Percentiles rank a stretch among this genome's conserved stretches.
Conservation (phyloP, 1,139 yeast genomes). For the Candida sojae region DNA sequence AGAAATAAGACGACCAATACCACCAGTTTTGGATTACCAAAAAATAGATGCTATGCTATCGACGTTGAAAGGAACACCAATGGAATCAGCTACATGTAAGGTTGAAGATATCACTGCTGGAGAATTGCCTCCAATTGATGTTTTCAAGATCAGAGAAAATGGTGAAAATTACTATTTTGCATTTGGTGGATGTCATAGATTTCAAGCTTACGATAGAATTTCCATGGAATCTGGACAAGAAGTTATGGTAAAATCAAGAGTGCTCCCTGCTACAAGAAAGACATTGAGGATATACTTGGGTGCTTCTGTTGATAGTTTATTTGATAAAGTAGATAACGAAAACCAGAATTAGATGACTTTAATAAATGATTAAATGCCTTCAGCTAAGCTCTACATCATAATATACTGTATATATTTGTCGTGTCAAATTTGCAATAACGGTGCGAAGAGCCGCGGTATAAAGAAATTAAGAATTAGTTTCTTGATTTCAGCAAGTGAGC, state of each 20-base stretch:
- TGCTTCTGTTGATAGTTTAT: conserved; percentile 60
- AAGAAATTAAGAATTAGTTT: no score
- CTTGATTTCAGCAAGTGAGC: no score
- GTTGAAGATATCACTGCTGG: conserved; percentile 59
- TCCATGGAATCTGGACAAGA: conserved; percentile 27
- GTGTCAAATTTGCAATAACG: no score
- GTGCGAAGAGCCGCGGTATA: not conserved
- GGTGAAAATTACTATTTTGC: conserved; percentile 72
- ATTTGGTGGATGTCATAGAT: conserved; percentile 83
- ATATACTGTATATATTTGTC: no score
- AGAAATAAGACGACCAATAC: conserved; percentile 74
- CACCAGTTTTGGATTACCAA: conserved; percentile 72
- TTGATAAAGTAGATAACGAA: conserved; percentile 22
- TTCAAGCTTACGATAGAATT: conserved; percentile 69
- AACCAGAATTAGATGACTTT: not conserved
- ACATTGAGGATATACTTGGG: conserved; percentile 67
- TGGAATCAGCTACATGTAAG: conserved; percentile 63
- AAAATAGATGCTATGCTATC: conserved; percentile 82
- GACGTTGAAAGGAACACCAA: conserved; percentile 64
- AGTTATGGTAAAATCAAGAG: conserved; percentile 59
- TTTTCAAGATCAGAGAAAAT: conserved; percentile 60
- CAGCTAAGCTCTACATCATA: no score
- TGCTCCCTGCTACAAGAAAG: conserved; percentile 66
- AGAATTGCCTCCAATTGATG: conserved; percentile 77
- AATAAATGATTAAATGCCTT: not conserved